Evolutionary conservation across 2,329 filamentous ascomycete genomes (phyloP).

Genomic region (Calonectria ilicicola): DNA sequence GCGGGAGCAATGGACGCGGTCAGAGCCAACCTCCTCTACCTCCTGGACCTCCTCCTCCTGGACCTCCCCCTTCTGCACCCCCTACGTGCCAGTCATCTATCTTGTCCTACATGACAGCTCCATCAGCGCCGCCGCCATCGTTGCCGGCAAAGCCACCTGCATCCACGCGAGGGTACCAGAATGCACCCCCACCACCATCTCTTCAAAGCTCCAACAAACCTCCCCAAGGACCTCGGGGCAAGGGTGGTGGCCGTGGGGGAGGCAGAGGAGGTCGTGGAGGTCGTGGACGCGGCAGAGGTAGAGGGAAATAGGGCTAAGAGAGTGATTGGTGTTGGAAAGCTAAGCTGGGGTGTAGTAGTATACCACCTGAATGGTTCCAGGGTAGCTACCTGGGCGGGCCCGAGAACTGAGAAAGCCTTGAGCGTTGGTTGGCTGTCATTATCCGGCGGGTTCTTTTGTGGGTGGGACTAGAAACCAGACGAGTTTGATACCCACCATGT

Average conservation of each 20-base stretch:
- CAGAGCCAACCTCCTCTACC: slow-evolving; percentile 50
- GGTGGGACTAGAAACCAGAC: slow-evolving; percentile 30
- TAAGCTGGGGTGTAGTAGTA: background rate
- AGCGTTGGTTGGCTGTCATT: slow-evolving; percentile 35
- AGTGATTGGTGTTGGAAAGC: slow-evolving; percentile 19
- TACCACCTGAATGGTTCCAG: slow-evolving; percentile 6
- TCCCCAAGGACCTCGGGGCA: slow-evolving; percentile 33
- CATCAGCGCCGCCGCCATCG: slow-evolving; percentile 37
- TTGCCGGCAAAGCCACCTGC: slow-evolving; percentile 47
- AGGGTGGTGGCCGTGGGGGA: slow-evolving; percentile 38
- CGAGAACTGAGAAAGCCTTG: slow-evolving; percentile 19
- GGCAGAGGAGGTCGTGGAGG: slow-evolving; percentile 43
- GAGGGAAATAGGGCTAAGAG: slow-evolving; percentile 37
- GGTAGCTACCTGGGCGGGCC: slow-evolving; percentile 21
- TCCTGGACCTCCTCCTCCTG: slow-evolving; percentile 51
- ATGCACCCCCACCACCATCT: slow-evolving; percentile 44
- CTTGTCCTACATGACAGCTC: slow-evolving; percentile 26
- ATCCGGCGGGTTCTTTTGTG: slow-evolving; percentile 24
- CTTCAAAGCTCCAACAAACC: slow-evolving; percentile 31
- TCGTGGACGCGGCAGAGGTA: slow-evolving; percentile 45
- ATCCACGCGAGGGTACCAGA: slow-evolving; percentile 40
- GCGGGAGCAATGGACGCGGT: slow-evolving; percentile 29
- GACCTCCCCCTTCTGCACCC: slow-evolving; percentile 39
- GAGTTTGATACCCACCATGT: slow-evolving; percentile 39
- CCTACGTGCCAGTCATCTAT: slow-evolving; percentile 39